Base-by-base conservation (phyloP, 495 filamentous ascomycete species). In the Penicillium simplicissimum region DNA sequence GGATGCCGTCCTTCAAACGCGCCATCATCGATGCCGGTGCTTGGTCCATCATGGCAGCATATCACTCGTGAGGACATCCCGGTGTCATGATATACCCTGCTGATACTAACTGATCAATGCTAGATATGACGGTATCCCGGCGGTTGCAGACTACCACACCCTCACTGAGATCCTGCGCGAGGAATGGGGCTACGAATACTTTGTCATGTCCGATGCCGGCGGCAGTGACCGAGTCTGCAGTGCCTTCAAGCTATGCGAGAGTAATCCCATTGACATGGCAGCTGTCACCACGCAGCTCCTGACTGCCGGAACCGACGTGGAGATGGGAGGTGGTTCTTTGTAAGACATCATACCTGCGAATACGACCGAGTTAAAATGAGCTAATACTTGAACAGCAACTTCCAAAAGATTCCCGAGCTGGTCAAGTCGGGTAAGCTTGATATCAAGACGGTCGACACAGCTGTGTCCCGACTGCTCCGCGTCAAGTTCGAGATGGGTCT, bases 281-380 rank as follows among this genome's bases (percentile, higher is more conserved):
- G 79, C 85, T 2, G 75, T 90, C 4, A 83, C 81, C 7, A 67
- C 78, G 47, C 71, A 80, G 53, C 84, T 83, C 7, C 76, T 90
- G 37, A 82, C 82, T 5, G 86, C 88, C 14, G 87, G 88, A n/a
- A 86, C 84, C 51, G 87, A 90, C 59, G 83, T 88, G n/a, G 88
- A 90, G 64, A 90, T 90, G 88, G 88, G 88, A 36, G 88, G 88
- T 52, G 88, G 88, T 33, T 86, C 84, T 19, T 90, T 82, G 76
- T 79, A 66, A 61, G 76, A 52, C 3, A 3, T 28, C 23, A 11
- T 0, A 19, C 31, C 0, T 1, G 23, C 5, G 19, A 4, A 25
- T 1, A 14, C 14, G 14, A 28, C 13, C 7, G 14, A 5, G 17
- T 3, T 37, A 3, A 0, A 53, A 4, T 19, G 10, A n/a, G n/a